Evolutionary conservation across 108 stramenopile genomes (phyloP).

Genomic region (Cyclotella choctawhatcheeana): DNA sequence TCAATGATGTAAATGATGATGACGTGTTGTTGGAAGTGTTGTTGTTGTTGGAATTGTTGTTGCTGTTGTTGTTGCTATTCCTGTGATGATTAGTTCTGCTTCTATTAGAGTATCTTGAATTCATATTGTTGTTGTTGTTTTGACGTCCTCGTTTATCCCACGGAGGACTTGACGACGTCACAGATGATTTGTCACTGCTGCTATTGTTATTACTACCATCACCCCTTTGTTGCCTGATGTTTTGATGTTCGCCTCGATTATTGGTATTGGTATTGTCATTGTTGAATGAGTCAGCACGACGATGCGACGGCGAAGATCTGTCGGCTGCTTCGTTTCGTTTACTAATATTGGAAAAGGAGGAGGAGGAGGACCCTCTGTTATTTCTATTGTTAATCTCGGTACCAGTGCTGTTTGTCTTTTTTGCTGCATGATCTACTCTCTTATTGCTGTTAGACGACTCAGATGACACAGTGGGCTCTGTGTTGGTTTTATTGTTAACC

Average conservation of each 20-base stretch:
- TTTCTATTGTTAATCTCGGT: too few relatives aligned
- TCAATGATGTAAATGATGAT: neutral
- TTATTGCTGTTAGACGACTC: too few relatives aligned
- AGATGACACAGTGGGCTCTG: too few relatives aligned
- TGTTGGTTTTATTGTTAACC: neutral
- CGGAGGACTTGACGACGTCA: neutral
- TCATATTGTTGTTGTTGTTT: neutral
- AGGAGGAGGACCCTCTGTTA: too few relatives aligned
- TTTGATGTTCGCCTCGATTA: neutral
- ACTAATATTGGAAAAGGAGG: conserved; percentile 14
- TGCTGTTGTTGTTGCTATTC: neutral
- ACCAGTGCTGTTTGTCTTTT: too few relatives aligned
- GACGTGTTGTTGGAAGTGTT: neutral
- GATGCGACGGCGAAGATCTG: neutral
- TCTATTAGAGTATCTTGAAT: neutral
- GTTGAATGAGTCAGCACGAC: neutral
- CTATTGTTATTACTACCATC: neutral
- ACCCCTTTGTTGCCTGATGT: neutral
- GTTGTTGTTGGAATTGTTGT: too few relatives aligned
- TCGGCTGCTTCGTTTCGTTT: conserved; percentile 11
- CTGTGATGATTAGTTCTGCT: neutral
- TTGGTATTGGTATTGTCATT: neutral
- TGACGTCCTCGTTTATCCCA: neutral
- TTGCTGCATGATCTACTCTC: too few relatives aligned
- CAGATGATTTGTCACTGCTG: too few relatives aligned